These are phyloP conservation scores for Eudorina sp. DNA, from an alignment of 139 green algal genomes.

Conservation along the genomic window DNA sequence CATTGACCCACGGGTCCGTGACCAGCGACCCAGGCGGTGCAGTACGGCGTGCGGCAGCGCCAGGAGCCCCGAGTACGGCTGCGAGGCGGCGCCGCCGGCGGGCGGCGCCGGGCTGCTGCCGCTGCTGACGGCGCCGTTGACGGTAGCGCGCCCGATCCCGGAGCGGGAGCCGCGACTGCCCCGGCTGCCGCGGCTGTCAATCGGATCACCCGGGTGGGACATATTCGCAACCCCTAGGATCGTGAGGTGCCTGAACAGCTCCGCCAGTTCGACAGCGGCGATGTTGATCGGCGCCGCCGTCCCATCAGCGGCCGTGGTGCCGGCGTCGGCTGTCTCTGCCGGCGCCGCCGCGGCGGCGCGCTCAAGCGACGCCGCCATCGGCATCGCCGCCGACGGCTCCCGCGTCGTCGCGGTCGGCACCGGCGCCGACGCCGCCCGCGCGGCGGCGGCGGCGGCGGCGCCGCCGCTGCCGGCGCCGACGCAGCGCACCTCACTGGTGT, in stretches of 20 bases:
- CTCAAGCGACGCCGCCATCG: neutral
- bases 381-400: neutral
- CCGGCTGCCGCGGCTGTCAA: neutral
- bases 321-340: neutral
- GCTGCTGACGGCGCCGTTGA: neutral
- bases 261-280: conserved; percentile 3
- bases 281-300: conserved; percentile 18
- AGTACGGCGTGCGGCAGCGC: neutral
- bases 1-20: neutral
- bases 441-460: no score
- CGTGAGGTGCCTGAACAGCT: conserved; percentile 43
- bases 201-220: neutral
- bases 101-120: neutral
- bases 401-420: neutral
- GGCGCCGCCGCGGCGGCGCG: neutral
- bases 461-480: neutral
- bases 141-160: no score
- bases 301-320: neutral
- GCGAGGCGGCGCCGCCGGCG: neutral
- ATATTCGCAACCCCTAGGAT: conserved; percentile 29
- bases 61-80: neutral
- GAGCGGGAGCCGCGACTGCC: neutral
- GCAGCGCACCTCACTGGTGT: no score
- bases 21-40: neutral
- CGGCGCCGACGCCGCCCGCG: no score